Percentiles rank a stretch among this genome's conserved stretches.
Conservation (phyloP, 148 eudicot species). For the Chenopodium album region DNA sequence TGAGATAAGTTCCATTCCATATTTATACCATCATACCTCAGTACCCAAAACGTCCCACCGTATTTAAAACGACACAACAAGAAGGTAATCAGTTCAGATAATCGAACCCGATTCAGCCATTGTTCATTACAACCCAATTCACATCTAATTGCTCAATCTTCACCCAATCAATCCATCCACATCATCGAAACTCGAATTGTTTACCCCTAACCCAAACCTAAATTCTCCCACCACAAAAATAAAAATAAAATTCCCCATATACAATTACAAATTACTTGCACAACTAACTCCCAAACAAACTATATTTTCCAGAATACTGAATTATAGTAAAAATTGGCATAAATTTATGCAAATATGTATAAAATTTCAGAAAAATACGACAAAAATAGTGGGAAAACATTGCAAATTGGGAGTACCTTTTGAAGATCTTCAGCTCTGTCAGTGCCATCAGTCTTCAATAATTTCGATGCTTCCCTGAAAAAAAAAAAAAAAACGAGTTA, state of each 20-base stretch:
- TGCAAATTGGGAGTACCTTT: constrained; percentile 32
- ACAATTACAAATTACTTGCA: background rate
- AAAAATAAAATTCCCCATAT: background rate
- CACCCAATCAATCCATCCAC: background rate
- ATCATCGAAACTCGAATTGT: background rate
- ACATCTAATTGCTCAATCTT: background rate
- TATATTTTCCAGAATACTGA: background rate
- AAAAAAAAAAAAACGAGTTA: background rate
- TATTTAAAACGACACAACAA: background rate
- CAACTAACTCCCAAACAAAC: background rate
- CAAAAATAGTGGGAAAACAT: background rate
- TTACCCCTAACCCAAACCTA: constrained; percentile 2
- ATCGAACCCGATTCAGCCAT: background rate
- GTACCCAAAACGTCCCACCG: background rate
- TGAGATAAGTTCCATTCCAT: background rate
- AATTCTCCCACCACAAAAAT: background rate
- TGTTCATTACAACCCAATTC: background rate
- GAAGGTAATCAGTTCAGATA: background rate
- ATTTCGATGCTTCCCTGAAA: constrained; percentile 53
- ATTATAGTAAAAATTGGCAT: background rate
- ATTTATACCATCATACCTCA: background rate
- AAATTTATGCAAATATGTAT: background rate
- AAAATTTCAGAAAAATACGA: background rate
- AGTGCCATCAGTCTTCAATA: constrained; percentile 47
- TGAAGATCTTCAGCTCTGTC: constrained; percentile 56